A percentile compares a stretch with the other conserved stretches of the same genome.
phyloP scores from a whole-genome alignment of 2,329 filamentous ascomycete species.

The Talaromyces sp. region DNA sequence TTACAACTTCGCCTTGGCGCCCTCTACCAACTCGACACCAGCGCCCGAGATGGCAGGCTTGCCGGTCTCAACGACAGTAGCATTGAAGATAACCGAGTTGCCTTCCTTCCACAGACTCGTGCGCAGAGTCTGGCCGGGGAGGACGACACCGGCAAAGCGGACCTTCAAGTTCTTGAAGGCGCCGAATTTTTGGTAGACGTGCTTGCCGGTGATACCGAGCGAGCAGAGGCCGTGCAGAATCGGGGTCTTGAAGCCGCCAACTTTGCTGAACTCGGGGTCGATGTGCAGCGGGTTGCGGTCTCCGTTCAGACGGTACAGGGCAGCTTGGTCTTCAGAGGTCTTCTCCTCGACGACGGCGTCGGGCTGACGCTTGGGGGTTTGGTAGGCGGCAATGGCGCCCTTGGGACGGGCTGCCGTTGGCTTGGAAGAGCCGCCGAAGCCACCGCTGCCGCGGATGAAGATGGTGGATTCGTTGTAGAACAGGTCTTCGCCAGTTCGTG shows the following conservation, averaged over 20 bases:
- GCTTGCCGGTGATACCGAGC: slow-evolving; percentile 87
- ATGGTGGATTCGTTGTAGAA: slow-evolving; percentile 97
- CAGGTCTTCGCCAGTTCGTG: slow-evolving; percentile 77
- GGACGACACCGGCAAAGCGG: slow-evolving; percentile 77
- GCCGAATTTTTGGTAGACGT: slow-evolving; percentile 78
- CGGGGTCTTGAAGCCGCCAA: slow-evolving; percentile 88
- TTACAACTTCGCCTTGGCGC: slow-evolving; percentile 49
- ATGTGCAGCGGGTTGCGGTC: slow-evolving; percentile 97
- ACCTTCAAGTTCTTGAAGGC: slow-evolving; percentile 88
- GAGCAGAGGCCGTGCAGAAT: slow-evolving; percentile 97
- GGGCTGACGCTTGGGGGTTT: slow-evolving; percentile 68
- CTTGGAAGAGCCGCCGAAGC: slow-evolving; percentile 81
- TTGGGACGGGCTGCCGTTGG: slow-evolving; percentile 64
- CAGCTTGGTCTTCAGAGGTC: slow-evolving; percentile 87
- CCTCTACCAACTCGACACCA: slow-evolving; percentile 65
- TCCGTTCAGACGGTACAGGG: slow-evolving; percentile 85
- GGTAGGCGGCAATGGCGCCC: slow-evolving; percentile 72
- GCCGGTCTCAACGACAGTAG: slow-evolving; percentile 85
- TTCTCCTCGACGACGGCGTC: slow-evolving; percentile 80
- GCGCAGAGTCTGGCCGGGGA: slow-evolving; percentile 82
- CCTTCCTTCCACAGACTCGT: slow-evolving; percentile 95
- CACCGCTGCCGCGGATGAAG: slow-evolving; percentile 86
- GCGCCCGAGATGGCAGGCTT: slow-evolving; percentile 80
- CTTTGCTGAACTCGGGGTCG: slow-evolving; percentile 88
- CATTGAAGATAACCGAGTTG: slow-evolving; percentile 74